A percentile compares a stretch with the other conserved stretches of the same genome.
phyloP scores from a whole-genome alignment of 768 basidiomycete species.

The Lactarius deliciosus region DNA sequence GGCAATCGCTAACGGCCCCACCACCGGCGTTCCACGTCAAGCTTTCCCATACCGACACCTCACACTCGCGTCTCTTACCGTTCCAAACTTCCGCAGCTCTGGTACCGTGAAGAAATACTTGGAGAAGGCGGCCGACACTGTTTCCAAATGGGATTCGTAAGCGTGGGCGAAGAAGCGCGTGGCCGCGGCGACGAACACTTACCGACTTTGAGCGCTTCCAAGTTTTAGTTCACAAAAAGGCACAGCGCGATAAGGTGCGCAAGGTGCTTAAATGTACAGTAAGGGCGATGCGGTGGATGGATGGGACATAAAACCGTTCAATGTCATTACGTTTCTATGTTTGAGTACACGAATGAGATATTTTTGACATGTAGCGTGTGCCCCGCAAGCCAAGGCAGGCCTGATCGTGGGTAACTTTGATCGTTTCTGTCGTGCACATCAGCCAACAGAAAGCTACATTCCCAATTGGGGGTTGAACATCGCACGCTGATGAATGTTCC shows the following conservation, averaged over 20 bases:
- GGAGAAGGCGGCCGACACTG: conserved; percentile 81
- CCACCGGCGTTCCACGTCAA: conserved; percentile 90
- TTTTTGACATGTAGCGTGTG: conserved; percentile 5
- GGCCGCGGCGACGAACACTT: conserved; percentile 66
- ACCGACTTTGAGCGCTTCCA: conserved; percentile 93
- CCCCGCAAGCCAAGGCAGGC: not conserved
- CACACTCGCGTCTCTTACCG: conserved; percentile 81
- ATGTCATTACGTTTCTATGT: conserved; percentile 5
- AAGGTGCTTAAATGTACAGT: conserved; percentile 52
- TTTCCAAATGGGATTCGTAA: conserved; percentile 87
- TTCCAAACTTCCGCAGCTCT: conserved; percentile 82
- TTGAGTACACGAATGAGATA: conserved; percentile 16
- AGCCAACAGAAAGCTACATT: not conserved
- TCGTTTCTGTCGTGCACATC: not conserved
- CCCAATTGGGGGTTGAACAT: not conserved
- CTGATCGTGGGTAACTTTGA: not conserved
- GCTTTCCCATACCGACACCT: conserved; percentile 89
- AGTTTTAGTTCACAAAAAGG: conserved; percentile 88
- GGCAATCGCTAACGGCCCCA: conserved; percentile 96
- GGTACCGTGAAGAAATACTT: conserved; percentile 81
- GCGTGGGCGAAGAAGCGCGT: conserved; percentile 86
- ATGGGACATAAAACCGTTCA: not conserved
- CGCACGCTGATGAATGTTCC: not conserved
- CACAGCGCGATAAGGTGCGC: conserved; percentile 73
- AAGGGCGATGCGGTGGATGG: not conserved